phyloP scores from a whole-genome alignment of 768 basidiomycete genomes.

The Psilocybe sp. region DNA sequence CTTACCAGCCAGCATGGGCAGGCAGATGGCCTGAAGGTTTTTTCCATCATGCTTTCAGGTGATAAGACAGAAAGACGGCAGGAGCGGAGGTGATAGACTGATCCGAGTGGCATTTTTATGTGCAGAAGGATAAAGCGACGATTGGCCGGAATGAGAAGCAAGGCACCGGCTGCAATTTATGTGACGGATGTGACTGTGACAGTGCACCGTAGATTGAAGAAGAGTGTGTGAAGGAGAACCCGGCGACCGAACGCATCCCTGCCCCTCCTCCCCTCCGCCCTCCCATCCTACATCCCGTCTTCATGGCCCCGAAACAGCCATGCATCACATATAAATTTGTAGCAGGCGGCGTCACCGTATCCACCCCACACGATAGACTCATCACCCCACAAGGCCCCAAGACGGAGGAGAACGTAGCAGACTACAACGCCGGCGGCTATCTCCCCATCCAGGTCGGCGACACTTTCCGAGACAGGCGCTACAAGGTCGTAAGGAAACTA shows the following conservation, averaged over 20 bases:
- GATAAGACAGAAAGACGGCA: not conserved
- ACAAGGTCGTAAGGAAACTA: constrained; percentile 85
- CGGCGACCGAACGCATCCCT: constrained; percentile 17
- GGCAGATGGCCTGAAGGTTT: too few species aligned
- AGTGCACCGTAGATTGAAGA: constrained; percentile 4
- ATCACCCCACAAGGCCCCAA: constrained; percentile 61
- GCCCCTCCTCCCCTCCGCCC: constrained; percentile 14
- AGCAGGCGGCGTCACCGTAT: constrained; percentile 8
- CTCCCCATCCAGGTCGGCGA: constrained; percentile 80
- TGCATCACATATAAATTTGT: constrained; percentile 78
- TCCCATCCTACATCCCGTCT: constrained; percentile 10
- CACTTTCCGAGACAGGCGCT: constrained; percentile 80
- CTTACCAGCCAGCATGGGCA: too few species aligned
- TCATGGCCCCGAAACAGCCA: constrained; percentile 66
- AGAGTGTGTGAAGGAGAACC: constrained; percentile 14
- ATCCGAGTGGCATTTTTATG: not conserved
- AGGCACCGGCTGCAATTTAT: not conserved
- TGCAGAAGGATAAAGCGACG: not conserved
- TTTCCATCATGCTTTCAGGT: too few species aligned
- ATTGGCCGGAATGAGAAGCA: not conserved
- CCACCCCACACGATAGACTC: too few species aligned
- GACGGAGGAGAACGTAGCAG: constrained; percentile 81
- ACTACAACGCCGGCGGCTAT: constrained; percentile 82
- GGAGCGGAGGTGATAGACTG: not conserved
- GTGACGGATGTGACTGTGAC: constrained; percentile 2